Base-by-base conservation (phyloP, 768 basidiomycete genomes). In the Imleria badia region DNA sequence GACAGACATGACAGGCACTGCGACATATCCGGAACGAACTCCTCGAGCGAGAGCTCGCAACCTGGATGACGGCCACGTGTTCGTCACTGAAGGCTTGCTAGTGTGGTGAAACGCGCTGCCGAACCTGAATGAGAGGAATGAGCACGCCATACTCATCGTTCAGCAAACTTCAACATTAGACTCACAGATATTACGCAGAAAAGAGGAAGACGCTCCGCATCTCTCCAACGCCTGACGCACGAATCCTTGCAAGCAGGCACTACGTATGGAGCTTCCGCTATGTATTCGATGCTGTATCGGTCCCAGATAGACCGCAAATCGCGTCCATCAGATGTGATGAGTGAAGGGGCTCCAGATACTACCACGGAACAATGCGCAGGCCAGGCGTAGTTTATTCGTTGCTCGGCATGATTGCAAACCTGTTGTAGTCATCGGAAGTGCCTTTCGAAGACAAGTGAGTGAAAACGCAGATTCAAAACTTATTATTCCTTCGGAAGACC, bases 331-430 rank as follows among this genome's bases (percentile, higher is more conserved):
- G n/a, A n/a, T n/a, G n/a, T n/a, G n/a, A n/a, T n/a, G n/a, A n/a
- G n/a, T n/a, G n/a, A n/a, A n/a, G n/a, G n/a, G n/a, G n/a, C n/a
- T n/a, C n/a, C n/a, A n/a, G n/a, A n/a, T n/a, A n/a, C n/a, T n/a
- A n/a, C n/a, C n/a, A n/a, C n/a, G 6, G 54, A 58, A 49, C 43
- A 49, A 10, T 17, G 48, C 49, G 33, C 55, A 58, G n/a, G 55
- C 55, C 6, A 59, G 17, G 3, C 15, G 34, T 20, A 51, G 33
- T 23, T 39, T 58, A n/a, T 35, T 36, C 13, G 15, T 44, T 6
- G 12, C 8, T n/a, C n/a, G n/a, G n/a, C n/a, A n/a, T n/a, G n/a
- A n/a, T n/a, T n/a, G n/a, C n/a, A n/a, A n/a, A n/a, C n/a, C n/a
- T n/a, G n/a, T n/a, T n/a, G n/a, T n/a, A n/a, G n/a, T n/a, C n/a